Evolutionary conservation across 768 basidiomycete species (phyloP).

Genomic region (Rhodotorula graminis): DNA sequence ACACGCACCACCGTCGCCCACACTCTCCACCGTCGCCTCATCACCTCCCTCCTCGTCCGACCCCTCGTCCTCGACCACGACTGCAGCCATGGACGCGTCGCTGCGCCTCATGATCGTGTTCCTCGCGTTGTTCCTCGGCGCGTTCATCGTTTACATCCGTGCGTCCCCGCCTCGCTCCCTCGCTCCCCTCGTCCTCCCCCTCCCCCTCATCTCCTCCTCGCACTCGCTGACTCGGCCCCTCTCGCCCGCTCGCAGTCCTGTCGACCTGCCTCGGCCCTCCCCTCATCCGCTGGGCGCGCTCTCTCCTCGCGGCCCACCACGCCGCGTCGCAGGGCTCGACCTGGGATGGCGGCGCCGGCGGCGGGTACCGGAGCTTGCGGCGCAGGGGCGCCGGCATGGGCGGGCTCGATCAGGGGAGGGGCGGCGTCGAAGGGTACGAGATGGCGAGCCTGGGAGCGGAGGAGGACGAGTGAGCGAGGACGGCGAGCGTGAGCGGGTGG

Average conservation of each 20-base stretch:
- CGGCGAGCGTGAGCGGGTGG: no score
- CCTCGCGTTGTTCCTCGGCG: neutral
- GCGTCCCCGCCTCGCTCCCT: neutral
- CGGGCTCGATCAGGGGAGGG: constrained; percentile 12
- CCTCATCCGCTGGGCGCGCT: neutral
- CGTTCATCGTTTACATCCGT: constrained; percentile 7
- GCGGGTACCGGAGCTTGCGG: constrained; percentile 5
- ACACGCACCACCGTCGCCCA: no score
- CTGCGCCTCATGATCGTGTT: neutral
- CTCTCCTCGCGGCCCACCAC: constrained; percentile 6
- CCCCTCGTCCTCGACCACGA: no score
- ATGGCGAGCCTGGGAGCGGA: constrained; percentile 15
- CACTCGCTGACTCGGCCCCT: neutral
- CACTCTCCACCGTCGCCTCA: no score
- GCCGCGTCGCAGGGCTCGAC: neutral
- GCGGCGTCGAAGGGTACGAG: constrained; percentile 27
- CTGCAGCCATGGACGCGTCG: neutral
- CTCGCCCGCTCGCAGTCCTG: neutral
- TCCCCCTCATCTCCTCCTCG: neutral
- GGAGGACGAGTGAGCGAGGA: neutral
- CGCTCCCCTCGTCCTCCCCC: no score
- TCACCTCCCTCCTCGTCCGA: no score
- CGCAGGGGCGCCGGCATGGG: neutral
- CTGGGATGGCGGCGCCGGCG: constrained; percentile 22
- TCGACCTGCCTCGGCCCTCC: constrained; percentile 14